Base-by-base conservation (phyloP, 192 early-diverging fungal genomes). In the Backusella parvicylindrica region DNA sequence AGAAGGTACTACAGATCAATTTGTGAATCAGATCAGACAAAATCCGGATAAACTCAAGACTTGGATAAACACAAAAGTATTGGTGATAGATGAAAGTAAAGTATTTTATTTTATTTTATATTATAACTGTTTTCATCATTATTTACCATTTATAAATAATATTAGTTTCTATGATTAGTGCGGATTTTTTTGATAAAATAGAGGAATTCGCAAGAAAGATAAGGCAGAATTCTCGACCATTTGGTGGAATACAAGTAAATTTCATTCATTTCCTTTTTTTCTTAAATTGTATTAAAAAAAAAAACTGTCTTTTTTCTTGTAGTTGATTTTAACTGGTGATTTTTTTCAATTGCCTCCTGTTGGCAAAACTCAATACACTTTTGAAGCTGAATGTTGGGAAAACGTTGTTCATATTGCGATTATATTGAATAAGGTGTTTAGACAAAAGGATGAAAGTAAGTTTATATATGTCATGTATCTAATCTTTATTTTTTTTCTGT, bases 311-410 rank as follows among this genome's bases (percentile, higher is more conserved):
- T 12, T 31, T 64, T 30, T 26, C 0, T 26, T 35, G 6, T 8
- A 77, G 79, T 28, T 81, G 28, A 82, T 91, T 63, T 70, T 90
- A 23, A 89, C 91, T 0, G 93, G 92, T 0, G 93, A 95, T 36
- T 95, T 94, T 71, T 93, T 90, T 75, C 93, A 93, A 79, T 78
- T 94, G 35, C 93, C 92, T 40, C 93, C 93, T 2, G 91, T 93
- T 8, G 70, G 85, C 15, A 84, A 72, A 21, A 80, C 78, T 4
- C 81, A 81, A 75, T 90, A 90, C 74, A 86, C 86, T 18, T 93
- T 93, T 74, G 91, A 94, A 64, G 77, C 89, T 16, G 64, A 82
- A 13, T 79, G 83, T 16, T 94, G 93, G 92, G 37, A 64, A 11
- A 67, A 21, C 35, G 83, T 85, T 0, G 80, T 93, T 15, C 49